Base-by-base conservation (phyloP, 1,284 basidiomycete species). In the Stygiomarasmius scandens region DNA sequence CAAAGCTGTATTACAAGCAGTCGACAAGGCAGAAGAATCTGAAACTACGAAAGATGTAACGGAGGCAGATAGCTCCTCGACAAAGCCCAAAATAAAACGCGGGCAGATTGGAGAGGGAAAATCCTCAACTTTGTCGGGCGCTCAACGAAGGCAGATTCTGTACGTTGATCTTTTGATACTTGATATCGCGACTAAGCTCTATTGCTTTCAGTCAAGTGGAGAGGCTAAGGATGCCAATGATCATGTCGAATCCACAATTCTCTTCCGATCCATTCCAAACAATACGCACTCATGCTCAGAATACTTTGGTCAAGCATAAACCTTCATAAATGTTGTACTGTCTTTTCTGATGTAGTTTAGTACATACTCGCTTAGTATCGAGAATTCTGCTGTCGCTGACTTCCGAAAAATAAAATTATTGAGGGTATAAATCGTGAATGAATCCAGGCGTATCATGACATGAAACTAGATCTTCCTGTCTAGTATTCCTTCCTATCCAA, bases 281-380 rank as follows among this genome's bases (percentile, higher is more conserved):
- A 1, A 89, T 94, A 64, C 85, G 90, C 3, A 87, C 81, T 11
- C 92, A 94, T 69, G 90, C 88, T 0, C 79, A 88, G 69, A 94
- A 93, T 68, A 92, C 90, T 0, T 77, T 93, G 9, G 63, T 90
- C 45, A 83, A 83, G 60, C 83, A 81, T 61, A 61, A 52, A 19
- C 41, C 58, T 32, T 25, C 61, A 11, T 49, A 3, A 45, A 51
- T n/a, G 19, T n/a, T 29, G 19, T 32, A 12, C 23, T 14, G 10
- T 14, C 23, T 45, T 29, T 19, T 19, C 9, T 19, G n/a, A 8
- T 27, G 16, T 36, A 22, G 2, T 32, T n/a, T 23, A n/a, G n/a
- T 47, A 34, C n/a, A 25, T 49, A 1, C 36, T 32, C 9, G 8
- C 32, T 34, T 34, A 34, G 32, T 34, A 8, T 34, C 32, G 32